Conservation (phyloP, 2,329 filamentous ascomycete species). For the Falciphora oryzae region DNA sequence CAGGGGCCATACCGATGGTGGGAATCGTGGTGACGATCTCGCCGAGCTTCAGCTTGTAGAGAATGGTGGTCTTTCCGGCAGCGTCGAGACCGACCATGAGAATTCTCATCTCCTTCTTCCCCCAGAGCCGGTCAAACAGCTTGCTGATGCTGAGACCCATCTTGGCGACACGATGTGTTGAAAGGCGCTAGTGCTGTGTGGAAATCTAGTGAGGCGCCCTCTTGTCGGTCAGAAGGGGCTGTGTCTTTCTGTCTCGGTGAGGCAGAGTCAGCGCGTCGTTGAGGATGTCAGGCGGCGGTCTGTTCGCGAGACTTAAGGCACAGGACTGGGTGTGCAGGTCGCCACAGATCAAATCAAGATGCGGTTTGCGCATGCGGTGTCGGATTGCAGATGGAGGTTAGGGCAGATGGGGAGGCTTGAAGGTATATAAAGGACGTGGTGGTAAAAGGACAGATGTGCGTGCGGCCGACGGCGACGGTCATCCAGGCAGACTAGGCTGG, state of each 20-base stretch:
- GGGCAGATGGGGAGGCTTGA: too few relatives aligned
- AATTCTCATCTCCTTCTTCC: constrained; percentile 99
- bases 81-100: constrained; percentile 99
- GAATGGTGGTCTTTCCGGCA: constrained; percentile 99
- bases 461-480: too few relatives aligned
- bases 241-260: background rate
- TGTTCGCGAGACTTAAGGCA: too few relatives aligned
- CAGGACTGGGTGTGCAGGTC: too few relatives aligned
- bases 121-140: constrained; percentile 92
- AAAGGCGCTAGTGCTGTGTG: constrained; percentile 1
- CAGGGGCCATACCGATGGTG: constrained; percentile 73
- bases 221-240: background rate
- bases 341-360: too few relatives aligned
- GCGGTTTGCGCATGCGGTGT: too few relatives aligned
- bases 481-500: too few relatives aligned
- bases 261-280: background rate
- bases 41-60: constrained; percentile 99
- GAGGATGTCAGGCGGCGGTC: too few relatives aligned
- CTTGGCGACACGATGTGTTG: constrained; percentile 46
- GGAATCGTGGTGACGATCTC: constrained; percentile 99
- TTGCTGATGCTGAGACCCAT: constrained; percentile 99
- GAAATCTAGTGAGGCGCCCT: background rate
- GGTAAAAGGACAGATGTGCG: too few relatives aligned
- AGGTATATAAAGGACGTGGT: too few relatives aligned
- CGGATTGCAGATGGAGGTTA: too few relatives aligned